Evolutionary conservation across 2,329 filamentous ascomycete species (phyloP), one percentile per base, ranked within the genome.

Genomic region (Coniochaeta sp.): DNA sequence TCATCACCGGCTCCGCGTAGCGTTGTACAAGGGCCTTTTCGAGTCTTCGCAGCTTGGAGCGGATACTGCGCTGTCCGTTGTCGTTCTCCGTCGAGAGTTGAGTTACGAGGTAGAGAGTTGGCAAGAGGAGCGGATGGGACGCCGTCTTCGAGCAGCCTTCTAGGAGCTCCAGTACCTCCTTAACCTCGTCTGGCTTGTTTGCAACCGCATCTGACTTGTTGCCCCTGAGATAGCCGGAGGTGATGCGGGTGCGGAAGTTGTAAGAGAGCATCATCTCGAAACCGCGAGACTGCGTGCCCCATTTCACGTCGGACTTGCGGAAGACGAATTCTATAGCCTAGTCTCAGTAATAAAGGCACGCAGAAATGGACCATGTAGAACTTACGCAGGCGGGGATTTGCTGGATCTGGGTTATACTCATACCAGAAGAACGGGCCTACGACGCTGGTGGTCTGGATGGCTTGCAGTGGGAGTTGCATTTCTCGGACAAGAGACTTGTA

Each of bases 381-480:
- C 60, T 50, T 56, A 63, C 64, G 62, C 8, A 68, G 46, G 50
- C 62, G 57, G 6, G 59, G 60, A 45, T 59, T 56, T 4, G 50
- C 51, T 13, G 59, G 57, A 35, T 61, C 51, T 13, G 56, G 55
- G 32, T 65, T 60, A 49, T 59, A 58, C 1, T 60, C 56, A 47
- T 60, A 63, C 65, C 66, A 69, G 54, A 67, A 68, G 51, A 68
- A 66, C 1, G 65, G 65, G 1, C 66, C 66, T 1, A 67, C 65
- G 10, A 54, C 60, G 50, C 59, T 64, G 1, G 61, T 60, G 9
- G 58, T 60, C 35, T 69, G 65, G 2, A 67, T 56, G 2, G 49
- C 56, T 22, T 61, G 58, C 27, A 57, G 57, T 1, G 66, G 64
- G 1, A 68, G 56, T 26, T 60, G 55, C 53, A 67, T 56, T 7